Base-by-base conservation (phyloP, 2,329 filamentous ascomycete genomes). In the Aspergillus chevalieri region DNA sequence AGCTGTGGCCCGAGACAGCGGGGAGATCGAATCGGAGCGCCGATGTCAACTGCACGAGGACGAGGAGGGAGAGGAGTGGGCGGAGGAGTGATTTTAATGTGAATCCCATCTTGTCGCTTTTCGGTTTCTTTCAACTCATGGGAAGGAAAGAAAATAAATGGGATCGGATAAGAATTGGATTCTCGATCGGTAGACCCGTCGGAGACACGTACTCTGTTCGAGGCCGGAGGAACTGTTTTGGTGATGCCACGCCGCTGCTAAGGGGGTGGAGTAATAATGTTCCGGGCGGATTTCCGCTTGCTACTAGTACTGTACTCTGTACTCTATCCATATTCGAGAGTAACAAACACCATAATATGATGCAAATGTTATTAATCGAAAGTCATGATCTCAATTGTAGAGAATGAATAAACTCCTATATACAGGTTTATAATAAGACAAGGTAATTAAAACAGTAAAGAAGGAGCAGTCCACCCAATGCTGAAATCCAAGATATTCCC, bases 11-110 rank as follows among this genome's bases (percentile, higher is more conserved):
- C 53, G 81, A 77, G 51, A 74, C 71, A 42, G 90, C 89, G 62
- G 82, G 74, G 53, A 98, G 82, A 65, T 98, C 93, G 79, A 98
- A 96, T 77, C 95, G 96, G 64, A 98, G 83, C 52, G 90, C 90
- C 38, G 74, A 73, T 38, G 75, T 65, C 38, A 74, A 55, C 47
- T 69, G 65, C 9, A 66, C 55, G 33, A 71, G 55, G 24, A 70
- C 56, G 6, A 73, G 59, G 21, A 71, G 53, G 38, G 71, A 51
- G 24, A 14, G 28, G 15, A 41, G 38, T 3, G 38, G 38, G 44
- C 62, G 44, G 45, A 66, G 47, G 48, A 67, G 47, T 30, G 62
- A 62, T 62, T 58, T 61, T 61, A 66, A 55, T 22, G 54, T 63
- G 45, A 65, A 49, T 48, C 38, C 34, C 34, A 36, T 36, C n/a